Percentiles rank a stretch among this genome's conserved stretches.
Evolutionary conservation across 2,329 filamentous ascomycete species (phyloP).

Genomic region (Ceratocystis eucalypticola): DNA sequence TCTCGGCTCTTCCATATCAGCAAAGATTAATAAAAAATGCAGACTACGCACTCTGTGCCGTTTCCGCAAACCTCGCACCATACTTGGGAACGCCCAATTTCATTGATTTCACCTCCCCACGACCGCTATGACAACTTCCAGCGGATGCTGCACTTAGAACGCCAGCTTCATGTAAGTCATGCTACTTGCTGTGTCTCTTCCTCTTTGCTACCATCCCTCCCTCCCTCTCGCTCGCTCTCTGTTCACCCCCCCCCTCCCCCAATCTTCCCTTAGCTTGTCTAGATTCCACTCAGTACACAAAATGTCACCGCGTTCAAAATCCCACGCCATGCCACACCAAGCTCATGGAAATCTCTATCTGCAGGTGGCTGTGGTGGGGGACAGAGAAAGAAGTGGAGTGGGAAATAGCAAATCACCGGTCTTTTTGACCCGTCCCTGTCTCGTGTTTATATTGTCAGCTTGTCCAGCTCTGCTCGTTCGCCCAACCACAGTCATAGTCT

Average conservation of each 20-base stretch:
- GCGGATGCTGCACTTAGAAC: conserved; percentile 11
- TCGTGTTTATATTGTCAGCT: conserved; percentile 6
- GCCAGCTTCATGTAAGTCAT: conserved; percentile 13
- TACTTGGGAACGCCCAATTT: background rate
- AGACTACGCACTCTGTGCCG: background rate
- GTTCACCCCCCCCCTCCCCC: background rate
- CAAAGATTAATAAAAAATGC: background rate
- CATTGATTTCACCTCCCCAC: background rate
- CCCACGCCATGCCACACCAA: conserved; percentile 2
- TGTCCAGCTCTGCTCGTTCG: background rate
- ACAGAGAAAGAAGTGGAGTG: background rate
- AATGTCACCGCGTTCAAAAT: conserved; percentile 1
- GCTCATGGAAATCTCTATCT: background rate
- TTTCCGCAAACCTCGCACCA: background rate
- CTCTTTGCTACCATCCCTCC: background rate
- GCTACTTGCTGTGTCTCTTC: background rate
- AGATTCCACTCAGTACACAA: conserved; percentile 1
- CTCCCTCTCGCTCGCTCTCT: background rate
- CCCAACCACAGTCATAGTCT: background rate
- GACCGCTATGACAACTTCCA: conserved; percentile 13
- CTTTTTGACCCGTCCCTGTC: background rate
- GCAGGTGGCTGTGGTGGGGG: background rate
- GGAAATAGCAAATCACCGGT: background rate
- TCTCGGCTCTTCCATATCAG: background rate
- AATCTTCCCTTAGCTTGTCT: background rate